Evolutionary conservation across 2,329 filamentous ascomycete genomes (phyloP).

Genomic region (Tothia fuscella): DNA sequence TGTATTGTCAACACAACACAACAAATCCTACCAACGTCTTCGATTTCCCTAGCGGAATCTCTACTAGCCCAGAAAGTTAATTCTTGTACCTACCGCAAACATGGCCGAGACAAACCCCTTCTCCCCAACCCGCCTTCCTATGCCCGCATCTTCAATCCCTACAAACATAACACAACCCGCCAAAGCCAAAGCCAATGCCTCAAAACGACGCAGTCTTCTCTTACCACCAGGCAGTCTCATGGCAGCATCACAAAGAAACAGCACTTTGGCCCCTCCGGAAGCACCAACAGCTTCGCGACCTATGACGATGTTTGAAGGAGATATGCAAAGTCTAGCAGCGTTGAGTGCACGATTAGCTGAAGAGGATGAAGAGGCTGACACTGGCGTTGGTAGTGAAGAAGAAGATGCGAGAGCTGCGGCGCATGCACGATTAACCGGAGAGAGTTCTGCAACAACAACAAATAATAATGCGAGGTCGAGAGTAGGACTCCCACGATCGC

Average conservation of each 20-base stretch:
- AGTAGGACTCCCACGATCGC: slow-evolving; percentile 1
- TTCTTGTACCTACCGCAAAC: no score
- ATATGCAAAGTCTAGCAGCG: not conserved
- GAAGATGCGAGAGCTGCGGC: slow-evolving; percentile 7
- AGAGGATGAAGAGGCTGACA: not conserved
- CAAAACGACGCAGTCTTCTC: slow-evolving; percentile 6
- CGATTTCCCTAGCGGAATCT: no score
- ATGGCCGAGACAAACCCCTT: no score
- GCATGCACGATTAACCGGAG: slow-evolving; percentile 3
- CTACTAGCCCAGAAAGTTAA: no score
- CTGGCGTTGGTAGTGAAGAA: not conserved
- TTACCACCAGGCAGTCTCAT: slow-evolving; percentile 7
- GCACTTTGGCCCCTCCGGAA: not conserved
- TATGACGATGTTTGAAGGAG: slow-evolving; percentile 4
- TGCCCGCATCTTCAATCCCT: no score
- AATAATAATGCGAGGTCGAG: not conserved
- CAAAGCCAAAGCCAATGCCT: not conserved
- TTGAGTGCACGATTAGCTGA: slow-evolving; percentile 1
- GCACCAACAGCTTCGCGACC: slow-evolving; percentile 6
- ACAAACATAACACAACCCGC: no score
- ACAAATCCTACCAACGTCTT: no score
- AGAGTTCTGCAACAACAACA: not conserved
- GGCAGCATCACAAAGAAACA: not conserved
- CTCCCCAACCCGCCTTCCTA: no score
- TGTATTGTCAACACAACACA: no score